Evolutionary conservation across 768 basidiomycete genomes (phyloP), one percentile per base, ranked within the genome.

Genomic region (Lactarius evosmus): DNA sequence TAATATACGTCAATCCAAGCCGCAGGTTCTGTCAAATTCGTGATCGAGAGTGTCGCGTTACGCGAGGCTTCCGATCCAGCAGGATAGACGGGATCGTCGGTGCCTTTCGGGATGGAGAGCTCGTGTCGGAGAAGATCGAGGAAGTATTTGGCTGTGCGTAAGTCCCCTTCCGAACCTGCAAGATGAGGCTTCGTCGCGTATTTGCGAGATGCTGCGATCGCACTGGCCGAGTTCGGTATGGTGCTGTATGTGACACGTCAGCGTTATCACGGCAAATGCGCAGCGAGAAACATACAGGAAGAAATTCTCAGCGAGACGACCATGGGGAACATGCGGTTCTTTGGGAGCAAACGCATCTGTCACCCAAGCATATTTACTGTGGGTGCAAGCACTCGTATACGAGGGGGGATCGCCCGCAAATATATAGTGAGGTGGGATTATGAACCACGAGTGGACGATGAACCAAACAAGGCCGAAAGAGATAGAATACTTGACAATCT

Each of bases 1-100:
- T 89, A 96, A 74, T 98, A 97, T 40, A 82, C 81, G 68, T 93
- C 91, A 63, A 93, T 85, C 92, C 92, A 94, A 61, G 87, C 90
- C 0, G 77, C 80, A 2, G 89, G 88, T 29, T 72, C 74, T 33
- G 69, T 74, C 41, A 81, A 76, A 5, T 76, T 77, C 7, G 75
- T 70, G 46, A 85, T 76, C 22, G 74, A 72, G 17, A 89, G 77
- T 0, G 90, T 93, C 5, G 89, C 84, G 51, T 83, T 78, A 58
- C 86, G 86, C 33, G 89, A 91, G 58, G 80, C 78, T 11, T 75
- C 70, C 33, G 88, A 81, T 4, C 93, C 93, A 22, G 91, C 90
- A 25, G 84, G 75, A 71, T 82, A 93, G 59, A 93, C 78, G 19
- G 88, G 86, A 9, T 78, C 70, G 5, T 71, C 62, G 12, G 66